phyloP scores from a whole-genome alignment of 495 filamentous ascomycete species.

The Sordaria brevicollis region DNA sequence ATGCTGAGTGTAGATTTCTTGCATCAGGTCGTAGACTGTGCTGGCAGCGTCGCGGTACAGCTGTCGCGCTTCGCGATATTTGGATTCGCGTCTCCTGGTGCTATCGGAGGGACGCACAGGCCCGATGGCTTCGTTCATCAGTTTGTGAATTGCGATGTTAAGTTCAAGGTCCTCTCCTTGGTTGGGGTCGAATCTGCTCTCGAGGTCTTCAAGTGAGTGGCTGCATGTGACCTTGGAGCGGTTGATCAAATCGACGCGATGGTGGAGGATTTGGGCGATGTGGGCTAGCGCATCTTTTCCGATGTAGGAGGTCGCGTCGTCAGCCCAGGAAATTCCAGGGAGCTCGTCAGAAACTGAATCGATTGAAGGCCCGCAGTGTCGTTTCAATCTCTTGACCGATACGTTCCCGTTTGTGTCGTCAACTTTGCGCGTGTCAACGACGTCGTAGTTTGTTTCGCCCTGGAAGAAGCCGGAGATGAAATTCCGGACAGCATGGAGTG shows the following conservation, averaged over 20 bases:
- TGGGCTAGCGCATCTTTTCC: constrained; percentile 3
- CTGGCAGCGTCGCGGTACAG: not conserved
- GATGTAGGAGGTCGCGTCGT: constrained; percentile 6
- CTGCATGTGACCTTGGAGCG: not conserved
- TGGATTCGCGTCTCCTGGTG: not conserved
- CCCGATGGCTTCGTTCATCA: not conserved
- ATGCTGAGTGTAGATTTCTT: not conserved
- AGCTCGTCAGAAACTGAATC: not conserved
- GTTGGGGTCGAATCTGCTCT: not conserved
- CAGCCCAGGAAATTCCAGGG: constrained; percentile 6
- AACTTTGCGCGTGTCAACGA: constrained; percentile 9
- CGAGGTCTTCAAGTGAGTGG: constrained; percentile 3
- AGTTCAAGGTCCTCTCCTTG: constrained; percentile 2
- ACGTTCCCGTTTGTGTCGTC: constrained; percentile 3
- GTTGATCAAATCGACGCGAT: not conserved
- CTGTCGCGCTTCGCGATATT: not conserved
- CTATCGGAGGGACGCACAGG: not conserved
- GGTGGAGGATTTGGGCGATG: not conserved
- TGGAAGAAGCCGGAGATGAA: not conserved
- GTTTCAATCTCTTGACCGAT: constrained; percentile 20
- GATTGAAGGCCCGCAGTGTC: constrained; percentile 1
- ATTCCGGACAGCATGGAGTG: not conserved
- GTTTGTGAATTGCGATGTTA: constrained; percentile 11
- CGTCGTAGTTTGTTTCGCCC: constrained; percentile 1
- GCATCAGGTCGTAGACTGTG: not conserved